These are phyloP conservation scores for Cucurbita pepo DNA, from an alignment of 306 rosid species.

Conservation along the genomic window DNA sequence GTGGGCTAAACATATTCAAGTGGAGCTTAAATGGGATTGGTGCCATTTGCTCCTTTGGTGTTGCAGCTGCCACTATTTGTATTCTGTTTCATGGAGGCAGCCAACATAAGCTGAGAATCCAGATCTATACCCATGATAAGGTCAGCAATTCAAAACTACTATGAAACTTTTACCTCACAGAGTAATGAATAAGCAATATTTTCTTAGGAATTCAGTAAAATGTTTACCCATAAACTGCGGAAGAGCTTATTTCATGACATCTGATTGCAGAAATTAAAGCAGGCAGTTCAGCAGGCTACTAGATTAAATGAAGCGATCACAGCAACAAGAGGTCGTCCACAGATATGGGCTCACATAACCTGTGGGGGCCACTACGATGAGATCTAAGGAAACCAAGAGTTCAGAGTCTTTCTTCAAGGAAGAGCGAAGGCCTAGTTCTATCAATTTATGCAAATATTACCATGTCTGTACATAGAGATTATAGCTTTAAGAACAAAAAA, in stretches of 20 bases:
- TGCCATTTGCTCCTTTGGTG: slow-evolving; percentile 75
- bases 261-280: slow-evolving; percentile 42
- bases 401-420: not conserved
- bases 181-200: not conserved
- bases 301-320: slow-evolving; percentile 55
- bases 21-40: slow-evolving; percentile 67
- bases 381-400: slow-evolving; percentile 2
- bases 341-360: slow-evolving; percentile 50
- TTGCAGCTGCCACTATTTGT: slow-evolving; percentile 78
- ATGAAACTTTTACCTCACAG: not conserved
- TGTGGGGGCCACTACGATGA: slow-evolving; percentile 45
- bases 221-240: not conserved
- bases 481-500: not conserved
- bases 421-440: not conserved
- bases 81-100: slow-evolving; percentile 37
- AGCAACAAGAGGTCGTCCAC: slow-evolving; percentile 38
- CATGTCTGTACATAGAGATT: not conserved
- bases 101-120: slow-evolving; percentile 45
- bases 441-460: not conserved
- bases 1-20: slow-evolving; percentile 39
- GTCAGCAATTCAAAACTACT: slow-evolving; percentile 16
- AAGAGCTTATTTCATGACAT: not conserved
- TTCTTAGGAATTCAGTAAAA: not conserved
- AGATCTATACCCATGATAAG: slow-evolving; percentile 59
- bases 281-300: slow-evolving; percentile 38